phyloP scores from a whole-genome alignment of 306 rosid genomes.

The Vigna trinervia region DNA sequence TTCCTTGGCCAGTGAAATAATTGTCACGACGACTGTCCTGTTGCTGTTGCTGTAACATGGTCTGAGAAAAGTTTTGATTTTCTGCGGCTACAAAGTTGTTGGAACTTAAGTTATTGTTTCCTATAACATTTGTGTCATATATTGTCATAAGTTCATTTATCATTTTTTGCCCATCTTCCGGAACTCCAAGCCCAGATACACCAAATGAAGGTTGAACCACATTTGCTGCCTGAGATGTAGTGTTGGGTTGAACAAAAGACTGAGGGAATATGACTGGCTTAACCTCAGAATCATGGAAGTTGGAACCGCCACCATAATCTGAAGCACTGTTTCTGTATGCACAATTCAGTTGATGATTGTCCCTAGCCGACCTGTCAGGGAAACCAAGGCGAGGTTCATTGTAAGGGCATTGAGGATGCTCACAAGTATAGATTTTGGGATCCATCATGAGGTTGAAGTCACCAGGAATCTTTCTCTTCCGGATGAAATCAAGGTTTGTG shows the following conservation, averaged over 20 bases:
- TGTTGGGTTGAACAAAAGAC: conserved; percentile 52
- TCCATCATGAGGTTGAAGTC: conserved; percentile 58
- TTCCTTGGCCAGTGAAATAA: conserved; percentile 55
- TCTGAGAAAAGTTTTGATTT: conserved; percentile 52
- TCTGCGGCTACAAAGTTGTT: conserved; percentile 36
- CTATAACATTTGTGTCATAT: conserved; percentile 56
- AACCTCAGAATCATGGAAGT: conserved; percentile 60
- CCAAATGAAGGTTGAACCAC: conserved; percentile 57
- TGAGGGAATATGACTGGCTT: conserved; percentile 64
- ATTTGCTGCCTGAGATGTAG: conserved; percentile 48
- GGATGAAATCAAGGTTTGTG: conserved; percentile 61
- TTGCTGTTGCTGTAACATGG: conserved; percentile 46
- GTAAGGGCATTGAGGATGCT: conserved; percentile 66
- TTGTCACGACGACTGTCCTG: conserved; percentile 24
- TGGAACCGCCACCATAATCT: conserved; percentile 48
- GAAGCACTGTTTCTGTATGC: conserved; percentile 41
- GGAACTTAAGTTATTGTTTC: conserved; percentile 46
- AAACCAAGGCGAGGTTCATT: conserved; percentile 60
- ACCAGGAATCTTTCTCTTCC: conserved; percentile 66
- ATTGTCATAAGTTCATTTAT: conserved; percentile 65
- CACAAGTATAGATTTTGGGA: conserved; percentile 64
- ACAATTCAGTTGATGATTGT: conserved; percentile 69
- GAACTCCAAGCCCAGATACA: conserved; percentile 63
- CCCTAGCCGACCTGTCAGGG: conserved; percentile 66
- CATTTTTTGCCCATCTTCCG: conserved; percentile 64